These are phyloP conservation scores for Tulasnella sp. DNA, from an alignment of 768 basidiomycete genomes.

Conservation along the genomic window DNA sequence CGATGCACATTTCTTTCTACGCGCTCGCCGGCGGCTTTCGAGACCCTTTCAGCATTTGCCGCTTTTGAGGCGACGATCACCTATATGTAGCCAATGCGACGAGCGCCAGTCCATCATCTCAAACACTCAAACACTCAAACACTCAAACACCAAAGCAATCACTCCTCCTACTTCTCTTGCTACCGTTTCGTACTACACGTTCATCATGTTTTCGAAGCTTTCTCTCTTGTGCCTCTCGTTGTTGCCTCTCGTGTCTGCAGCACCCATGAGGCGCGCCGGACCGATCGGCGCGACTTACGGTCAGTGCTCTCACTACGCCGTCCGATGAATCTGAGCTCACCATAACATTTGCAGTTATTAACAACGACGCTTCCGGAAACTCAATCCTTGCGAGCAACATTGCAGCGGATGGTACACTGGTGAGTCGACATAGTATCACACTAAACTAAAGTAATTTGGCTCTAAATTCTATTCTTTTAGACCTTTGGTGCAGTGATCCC, in stretches of 20 bases:
- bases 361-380: slow-evolving; percentile 50
- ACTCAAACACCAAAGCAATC: background rate
- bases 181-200: too few relatives aligned
- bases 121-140: background rate
- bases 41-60: background rate
- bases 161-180: too few relatives aligned
- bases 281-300: too few relatives aligned
- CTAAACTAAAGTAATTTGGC: background rate
- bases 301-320: too few relatives aligned
- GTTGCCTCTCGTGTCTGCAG: too few relatives aligned
- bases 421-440: slow-evolving; percentile 1
- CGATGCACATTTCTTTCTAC: background rate
- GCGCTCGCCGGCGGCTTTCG: background rate
- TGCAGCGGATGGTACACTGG: slow-evolving; percentile 41
- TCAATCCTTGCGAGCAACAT: slow-evolving; percentile 46
- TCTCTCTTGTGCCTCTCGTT: too few relatives aligned
- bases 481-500: slow-evolving; percentile 38
- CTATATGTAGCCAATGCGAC: background rate
- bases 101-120: background rate
- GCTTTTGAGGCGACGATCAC: background rate
- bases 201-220: too few relatives aligned
- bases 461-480: slow-evolving; percentile 27
- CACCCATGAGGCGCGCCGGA: too few relatives aligned
- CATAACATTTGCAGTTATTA: slow-evolving; percentile 42
- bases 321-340: too few relatives aligned